Conservation (phyloP, 1,284 basidiomycete genomes). For the Malassezia psittaci region DNA sequence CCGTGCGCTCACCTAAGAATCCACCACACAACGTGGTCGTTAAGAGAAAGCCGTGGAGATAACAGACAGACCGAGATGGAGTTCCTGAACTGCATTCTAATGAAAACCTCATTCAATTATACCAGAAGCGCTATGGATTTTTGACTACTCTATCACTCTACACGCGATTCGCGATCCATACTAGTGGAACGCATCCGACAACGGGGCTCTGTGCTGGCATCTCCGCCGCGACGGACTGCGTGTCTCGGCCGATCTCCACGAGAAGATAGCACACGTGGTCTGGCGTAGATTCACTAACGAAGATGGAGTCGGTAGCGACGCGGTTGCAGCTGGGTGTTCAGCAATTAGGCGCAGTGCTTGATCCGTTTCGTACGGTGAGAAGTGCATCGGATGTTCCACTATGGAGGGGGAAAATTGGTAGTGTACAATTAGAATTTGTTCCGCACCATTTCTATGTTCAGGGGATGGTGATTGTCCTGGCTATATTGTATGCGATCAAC, state of each 20-base stretch:
- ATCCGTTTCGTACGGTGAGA: not conserved
- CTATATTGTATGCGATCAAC: conserved; percentile 3
- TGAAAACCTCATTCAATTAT: no score
- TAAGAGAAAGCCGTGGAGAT: not conserved
- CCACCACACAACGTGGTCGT: conserved; percentile 1
- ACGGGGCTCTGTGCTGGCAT: conserved; percentile 1
- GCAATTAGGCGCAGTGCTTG: not conserved
- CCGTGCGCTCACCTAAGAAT: not conserved
- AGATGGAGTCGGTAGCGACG: not conserved
- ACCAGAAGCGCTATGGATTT: no score
- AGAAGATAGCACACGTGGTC: not conserved
- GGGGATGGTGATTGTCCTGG: not conserved
- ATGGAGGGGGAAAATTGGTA: conserved; percentile 4
- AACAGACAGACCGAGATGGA: no score
- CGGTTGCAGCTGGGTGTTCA: not conserved
- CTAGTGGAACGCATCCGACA: not conserved
- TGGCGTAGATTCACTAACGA: no score
- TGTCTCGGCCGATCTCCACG: conserved; percentile 2
- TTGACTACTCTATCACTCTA: no score
- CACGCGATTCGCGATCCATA: no score
- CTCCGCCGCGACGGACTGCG: not conserved
- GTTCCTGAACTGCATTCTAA: no score
- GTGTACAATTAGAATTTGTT: conserved; percentile 3
- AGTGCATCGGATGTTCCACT: not conserved
- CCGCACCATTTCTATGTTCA: conserved; percentile 10